These are phyloP conservation scores for Termitomyces sp. DNA, from an alignment of 768 basidiomycete species.

Conservation along the genomic window DNA sequence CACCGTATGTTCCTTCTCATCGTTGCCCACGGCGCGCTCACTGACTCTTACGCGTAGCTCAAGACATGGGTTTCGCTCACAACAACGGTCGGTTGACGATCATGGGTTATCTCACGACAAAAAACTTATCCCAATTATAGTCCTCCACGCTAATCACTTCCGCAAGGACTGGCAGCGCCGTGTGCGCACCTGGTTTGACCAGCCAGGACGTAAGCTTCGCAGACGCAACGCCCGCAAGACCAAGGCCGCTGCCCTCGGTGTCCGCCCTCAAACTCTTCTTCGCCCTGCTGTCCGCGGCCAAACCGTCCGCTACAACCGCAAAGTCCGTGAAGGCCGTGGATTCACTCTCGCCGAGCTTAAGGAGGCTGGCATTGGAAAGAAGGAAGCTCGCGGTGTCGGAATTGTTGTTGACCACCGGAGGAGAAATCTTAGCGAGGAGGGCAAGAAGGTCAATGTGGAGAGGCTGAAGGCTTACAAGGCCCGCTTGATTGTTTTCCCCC, in stretches of 20 bases:
- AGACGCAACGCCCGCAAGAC: constrained; percentile 88
- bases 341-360: constrained; percentile 95
- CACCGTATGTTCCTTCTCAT: constrained; percentile 30
- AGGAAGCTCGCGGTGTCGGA: constrained; percentile 90
- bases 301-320: constrained; percentile 97
- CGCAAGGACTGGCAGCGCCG: constrained; percentile 99
- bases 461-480: constrained; percentile 91
- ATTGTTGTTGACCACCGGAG: constrained; percentile 97
- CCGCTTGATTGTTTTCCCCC: constrained; percentile 94
- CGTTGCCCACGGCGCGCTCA: constrained; percentile 14
- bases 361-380: constrained; percentile 91
- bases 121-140: constrained; percentile 30
- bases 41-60: constrained; percentile 30
- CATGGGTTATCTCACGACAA: not conserved
- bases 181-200: constrained; percentile 98
- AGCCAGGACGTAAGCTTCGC: constrained; percentile 96
- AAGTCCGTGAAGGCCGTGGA: constrained; percentile 93
- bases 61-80: constrained; percentile 73
- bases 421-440: constrained; percentile 95
- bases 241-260: constrained; percentile 89
- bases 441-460: constrained; percentile 92
- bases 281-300: constrained; percentile 96
- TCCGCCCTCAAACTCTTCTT: constrained; percentile 86
- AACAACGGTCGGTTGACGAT: constrained; percentile 62
- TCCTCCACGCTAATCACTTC: constrained; percentile 93